Evolutionary conservation across 1,139 yeast genomes (phyloP), one percentile per base, ranked within the genome.

Genomic region (Geotrichum bryndzae): DNA sequence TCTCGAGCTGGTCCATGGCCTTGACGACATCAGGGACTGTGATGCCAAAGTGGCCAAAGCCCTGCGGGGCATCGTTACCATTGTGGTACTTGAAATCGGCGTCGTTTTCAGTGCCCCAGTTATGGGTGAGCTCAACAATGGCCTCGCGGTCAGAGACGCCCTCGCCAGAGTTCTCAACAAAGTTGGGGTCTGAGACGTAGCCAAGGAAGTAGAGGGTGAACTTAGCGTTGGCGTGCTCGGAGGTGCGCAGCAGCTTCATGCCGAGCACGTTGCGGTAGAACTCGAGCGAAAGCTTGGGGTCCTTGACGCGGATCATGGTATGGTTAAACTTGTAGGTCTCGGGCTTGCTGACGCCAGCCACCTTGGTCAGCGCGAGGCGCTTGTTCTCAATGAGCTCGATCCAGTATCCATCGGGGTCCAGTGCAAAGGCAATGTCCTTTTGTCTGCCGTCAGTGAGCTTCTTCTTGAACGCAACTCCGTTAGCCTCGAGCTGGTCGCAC

Each of bases 321-420:
- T 94, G 99, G 77, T 94, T 94, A 76, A 94, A 83, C 68, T 82
- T 82, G 74, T 85, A 84, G 56, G 82, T 79, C 11, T 77, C 62
- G 6, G 70, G 63, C 61, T 81, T 77, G 53, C 65, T 56, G 48
- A 54, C 51, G 33, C 66, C 64, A 25, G 61, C 70, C 1, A 61
- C 63, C 8, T 62, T 53, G 10, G 63, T 51, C 15, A 71, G 73
- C 35, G 70, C 77, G 33, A 76, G 81, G 33, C 68, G 68, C 68
- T 80, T 79, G 69, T 91, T 86, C 70, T 85, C 86, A 68, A 92
- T 83, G 70, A 94, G 79, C 79, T 94, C 99, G 69, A 94, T 82
- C 99, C 99, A 94, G 78, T 94, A 94, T 68, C 95, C 95, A 76
- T 94, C 94, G 3, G 98, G 97, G 72, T 94, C 99, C 68, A 91